Evolutionary conservation across 78 protist genomes (phyloP).

Genomic region (Cavenderia fasciculata): DNA sequence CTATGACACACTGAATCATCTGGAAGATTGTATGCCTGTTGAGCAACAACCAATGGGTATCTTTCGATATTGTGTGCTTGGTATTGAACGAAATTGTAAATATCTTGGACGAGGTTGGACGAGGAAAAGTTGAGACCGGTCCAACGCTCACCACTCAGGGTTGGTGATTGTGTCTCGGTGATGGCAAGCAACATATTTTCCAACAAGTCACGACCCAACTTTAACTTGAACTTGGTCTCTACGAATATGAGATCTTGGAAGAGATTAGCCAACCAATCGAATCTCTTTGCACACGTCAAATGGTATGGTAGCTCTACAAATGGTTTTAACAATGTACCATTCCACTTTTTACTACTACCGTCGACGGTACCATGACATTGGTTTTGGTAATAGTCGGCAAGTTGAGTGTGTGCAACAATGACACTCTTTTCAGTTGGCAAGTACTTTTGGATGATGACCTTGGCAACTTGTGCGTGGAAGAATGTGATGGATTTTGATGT

Average conservation of each 20-base stretch:
- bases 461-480: conserved; percentile 28
- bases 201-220: conserved; percentile 7
- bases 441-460: conserved; percentile 21
- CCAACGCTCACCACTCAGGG: conserved; percentile 70
- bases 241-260: conserved; percentile 44
- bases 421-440: conserved; percentile 40
- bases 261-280: conserved; percentile 12
- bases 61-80: conserved; percentile 32
- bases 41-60: conserved; percentile 38
- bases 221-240: conserved; percentile 25
- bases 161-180: conserved; percentile 4
- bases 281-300: conserved; percentile 36
- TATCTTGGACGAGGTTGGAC: conserved; percentile 20
- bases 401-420: conserved; percentile 3
- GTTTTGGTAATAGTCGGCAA: conserved; percentile 26
- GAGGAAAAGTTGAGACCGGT: conserved; percentile 36
- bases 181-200: conserved; percentile 11
- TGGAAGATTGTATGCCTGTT: conserved; percentile 56
- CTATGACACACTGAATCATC: conserved; percentile 44
- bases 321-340: not conserved
- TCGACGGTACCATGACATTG: not conserved
- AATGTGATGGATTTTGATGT: not conserved
- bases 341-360: conserved; percentile 22
- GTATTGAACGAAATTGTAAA: conserved; percentile 44
- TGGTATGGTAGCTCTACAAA: conserved; percentile 56